Evolutionary conservation across 768 basidiomycete species (phyloP), one percentile per base, ranked within the genome.

Genomic region (Lactarius deliciosus): DNA sequence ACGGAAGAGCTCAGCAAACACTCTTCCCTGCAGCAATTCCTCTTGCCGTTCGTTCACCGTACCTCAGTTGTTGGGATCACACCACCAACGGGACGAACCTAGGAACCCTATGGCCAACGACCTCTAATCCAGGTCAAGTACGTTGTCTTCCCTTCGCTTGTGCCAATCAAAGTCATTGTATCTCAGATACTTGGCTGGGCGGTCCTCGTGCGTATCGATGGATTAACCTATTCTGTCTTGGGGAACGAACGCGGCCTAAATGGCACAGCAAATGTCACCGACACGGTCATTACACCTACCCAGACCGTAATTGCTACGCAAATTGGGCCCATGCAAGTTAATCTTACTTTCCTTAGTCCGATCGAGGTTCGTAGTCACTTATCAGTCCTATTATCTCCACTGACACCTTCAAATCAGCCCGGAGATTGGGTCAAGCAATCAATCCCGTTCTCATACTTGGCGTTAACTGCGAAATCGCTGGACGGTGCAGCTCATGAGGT

Each of bases 401-500:
- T 22, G 41, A 25, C 13, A 54, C 38, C 32, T 55, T 22, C 40
- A 25, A 36, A 1, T 22, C 20, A 79, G 77, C 77, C 79, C 0
- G 70, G 72, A 11, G 76, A 81, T 69, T 75, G 76, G 63, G 75
- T 78, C 55, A 72, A 72, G 28, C 78, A 79, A 59, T 79, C 79
- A 2, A 60, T 80, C 5, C 79, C 80, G 9, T 79, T 80, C 70
- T 76, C 78, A 13, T 81, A 80, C 60, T 53, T 80, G 16, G 69
- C 74, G 8, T 63, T 81, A 10, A 67, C 73, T 13, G 77, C 74
- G 7, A 60, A 30, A 7, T 71, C 79, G 0, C 69, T 70, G 20
- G 79, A 81, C 62, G 76, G 75, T 13, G 65, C 67, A n/a, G 34
- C 72, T 15, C 80, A 81, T 64, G 5, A 25, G 15, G 75, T 79